phyloP scores from a whole-genome alignment of 345 rosid species.

The Ceriops zippeliana region DNA sequence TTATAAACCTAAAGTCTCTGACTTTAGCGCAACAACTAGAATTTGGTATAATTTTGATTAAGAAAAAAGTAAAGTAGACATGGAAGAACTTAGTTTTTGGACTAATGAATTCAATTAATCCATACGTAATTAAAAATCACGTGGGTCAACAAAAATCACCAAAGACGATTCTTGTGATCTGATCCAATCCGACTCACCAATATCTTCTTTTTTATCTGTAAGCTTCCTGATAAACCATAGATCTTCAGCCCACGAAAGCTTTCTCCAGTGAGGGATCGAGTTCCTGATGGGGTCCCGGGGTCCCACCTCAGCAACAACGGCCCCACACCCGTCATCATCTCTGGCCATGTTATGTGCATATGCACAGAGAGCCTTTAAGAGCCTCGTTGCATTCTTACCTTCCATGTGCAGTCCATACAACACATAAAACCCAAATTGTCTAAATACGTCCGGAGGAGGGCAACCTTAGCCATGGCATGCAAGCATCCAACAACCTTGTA shows the following conservation, averaged over 20 bases:
- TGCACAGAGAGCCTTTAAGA: conserved; percentile 54
- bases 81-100: conserved; percentile 20
- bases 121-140: conserved; percentile 45
- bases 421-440: conserved; percentile 58
- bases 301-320: conserved; percentile 58
- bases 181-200: conserved; percentile 38
- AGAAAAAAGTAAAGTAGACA: too few species aligned
- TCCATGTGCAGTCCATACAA: conserved; percentile 65
- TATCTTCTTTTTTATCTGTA: neutral
- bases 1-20: too few species aligned
- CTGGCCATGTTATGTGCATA: conserved; percentile 66
- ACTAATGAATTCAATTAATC: neutral
- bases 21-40: too few species aligned
- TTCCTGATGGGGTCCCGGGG: conserved; percentile 46
- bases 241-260: conserved; percentile 60
- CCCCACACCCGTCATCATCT: conserved; percentile 62
- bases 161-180: conserved; percentile 35
- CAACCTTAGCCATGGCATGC: conserved; percentile 65
- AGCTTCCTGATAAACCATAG: conserved; percentile 70
- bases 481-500: conserved; percentile 51
- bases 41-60: too few species aligned
- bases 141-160: conserved; percentile 67
- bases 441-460: conserved; percentile 74
- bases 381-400: conserved; percentile 48
- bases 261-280: conserved; percentile 71